phyloP scores from a whole-genome alignment of 1,139 yeast genomes.

The Hansenula sp. region DNA sequence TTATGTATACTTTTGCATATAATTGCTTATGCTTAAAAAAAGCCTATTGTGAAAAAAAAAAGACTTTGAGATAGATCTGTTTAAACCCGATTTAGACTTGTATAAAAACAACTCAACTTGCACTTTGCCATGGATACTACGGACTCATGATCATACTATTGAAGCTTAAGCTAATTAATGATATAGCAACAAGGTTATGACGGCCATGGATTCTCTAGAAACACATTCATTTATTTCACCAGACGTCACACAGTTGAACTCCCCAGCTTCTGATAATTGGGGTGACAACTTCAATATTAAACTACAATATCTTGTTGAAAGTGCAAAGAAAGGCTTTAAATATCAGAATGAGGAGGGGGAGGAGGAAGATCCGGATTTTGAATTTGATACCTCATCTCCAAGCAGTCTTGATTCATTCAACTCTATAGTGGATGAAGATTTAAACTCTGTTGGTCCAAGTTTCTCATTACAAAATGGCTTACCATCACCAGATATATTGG shows the following conservation, averaged over 20 bases:
- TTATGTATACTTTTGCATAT: no score
- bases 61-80: slow-evolving; percentile 1
- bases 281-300: neutral
- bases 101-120: neutral
- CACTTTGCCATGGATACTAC: neutral
- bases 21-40: no score
- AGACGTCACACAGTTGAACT: neutral
- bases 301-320: neutral
- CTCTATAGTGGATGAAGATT: neutral
- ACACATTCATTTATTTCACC: neutral
- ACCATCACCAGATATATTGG: neutral
- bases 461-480: neutral
- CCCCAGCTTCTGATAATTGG: neutral
- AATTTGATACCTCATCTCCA: neutral
- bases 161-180: neutral
- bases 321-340: neutral
- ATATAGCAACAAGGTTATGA: no score
- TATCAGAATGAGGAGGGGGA: neutral
- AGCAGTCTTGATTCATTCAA: neutral
- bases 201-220: no score
- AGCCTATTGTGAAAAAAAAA: no score
- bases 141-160: no score
- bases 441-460: neutral
- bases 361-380: neutral
- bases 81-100: neutral